Evolutionary conservation across 352 stramenopile genomes (phyloP), one percentile per base, ranked within the genome.

Genomic region (Paralagenidium karlingii): DNA sequence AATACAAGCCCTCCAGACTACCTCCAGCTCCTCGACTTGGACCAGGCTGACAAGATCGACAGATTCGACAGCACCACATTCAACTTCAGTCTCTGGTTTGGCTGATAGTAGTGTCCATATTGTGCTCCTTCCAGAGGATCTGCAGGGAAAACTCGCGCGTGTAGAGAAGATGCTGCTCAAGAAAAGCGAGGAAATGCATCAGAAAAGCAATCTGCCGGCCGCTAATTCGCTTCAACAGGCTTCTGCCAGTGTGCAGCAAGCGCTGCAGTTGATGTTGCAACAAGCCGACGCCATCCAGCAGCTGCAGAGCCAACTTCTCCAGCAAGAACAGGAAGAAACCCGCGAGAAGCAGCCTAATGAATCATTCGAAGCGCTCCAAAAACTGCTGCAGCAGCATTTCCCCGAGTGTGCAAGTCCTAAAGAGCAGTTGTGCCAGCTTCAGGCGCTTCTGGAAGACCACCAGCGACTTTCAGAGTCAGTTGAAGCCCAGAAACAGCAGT

Each of bases 111-210:
- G 16, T 7, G 7, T 7, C 22, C 30, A 36, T 13, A 33, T 33
- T 20, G n/a, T 53, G 37, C 41, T 38, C 16, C 37, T 53, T 33
- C 38, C 41, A 34, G 51, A 69, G 30, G 61, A 78, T 41, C 40
- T 82, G 4, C 34, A 55, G 11, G 16, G 38, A 29, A 55, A 54
- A 2, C 52, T 86, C 8, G 22, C 40, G 18, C 40, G 47, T 24
- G 74, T 87, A 18, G 62, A 74, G 40, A 41, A 44, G 24, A 73
- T 83, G 60, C 46, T 87, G 36, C 47, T 34, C 21, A 82, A 82
- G 43, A 87, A 87, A 53, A 65, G 69, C 48, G 63, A 78, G n/a
- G 74, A 87, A 43, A 83, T 87, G 69, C 60, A 58, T 43, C 28
- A 34, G 12, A 87, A 84, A 42, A 63, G 68, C 20, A 87, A 84